These are phyloP conservation scores for Alternaria arborescens DNA, from an alignment of 2,329 filamentous ascomycete species.

Conservation along the genomic window DNA sequence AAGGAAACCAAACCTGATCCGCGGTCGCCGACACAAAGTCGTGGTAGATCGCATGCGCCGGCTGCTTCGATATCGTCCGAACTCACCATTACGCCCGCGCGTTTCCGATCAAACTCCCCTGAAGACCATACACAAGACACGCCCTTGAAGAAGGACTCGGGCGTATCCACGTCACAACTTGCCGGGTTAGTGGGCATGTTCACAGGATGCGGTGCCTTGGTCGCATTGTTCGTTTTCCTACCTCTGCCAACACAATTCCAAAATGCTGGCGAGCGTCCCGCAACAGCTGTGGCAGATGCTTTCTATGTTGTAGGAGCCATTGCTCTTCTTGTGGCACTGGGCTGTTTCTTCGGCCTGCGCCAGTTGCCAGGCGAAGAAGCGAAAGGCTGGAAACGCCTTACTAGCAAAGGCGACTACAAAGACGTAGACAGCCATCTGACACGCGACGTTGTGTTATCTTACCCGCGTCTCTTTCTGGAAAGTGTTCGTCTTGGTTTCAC, in stretches of 20 bases:
- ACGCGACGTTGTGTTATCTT: constrained; percentile 69
- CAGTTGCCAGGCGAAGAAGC: constrained; percentile 74
- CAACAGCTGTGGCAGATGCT: constrained; percentile 78
- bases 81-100: constrained; percentile 74
- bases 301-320: constrained; percentile 86
- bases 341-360: constrained; percentile 81
- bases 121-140: constrained; percentile 24
- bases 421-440: constrained; percentile 20
- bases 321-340: constrained; percentile 74
- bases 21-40: constrained; percentile 34
- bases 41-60: constrained; percentile 63
- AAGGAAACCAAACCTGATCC: constrained; percentile 37
- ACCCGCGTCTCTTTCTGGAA: constrained; percentile 53
- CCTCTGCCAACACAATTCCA: constrained; percentile 86
- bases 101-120: constrained; percentile 51
- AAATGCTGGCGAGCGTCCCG: constrained; percentile 74
- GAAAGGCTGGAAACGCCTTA: constrained; percentile 70
- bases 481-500: constrained; percentile 70
- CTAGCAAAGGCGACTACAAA: constrained; percentile 38
- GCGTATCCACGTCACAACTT: constrained; percentile 66
- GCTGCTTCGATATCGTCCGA: constrained; percentile 76
- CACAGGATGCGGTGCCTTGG: constrained; percentile 88
- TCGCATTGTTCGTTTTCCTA: constrained; percentile 83
- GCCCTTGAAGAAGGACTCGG: constrained; percentile 31
- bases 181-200: constrained; percentile 92